Conservation (phyloP, 2,329 filamentous ascomycete genomes). For the Leptographium galeiforme region DNA sequence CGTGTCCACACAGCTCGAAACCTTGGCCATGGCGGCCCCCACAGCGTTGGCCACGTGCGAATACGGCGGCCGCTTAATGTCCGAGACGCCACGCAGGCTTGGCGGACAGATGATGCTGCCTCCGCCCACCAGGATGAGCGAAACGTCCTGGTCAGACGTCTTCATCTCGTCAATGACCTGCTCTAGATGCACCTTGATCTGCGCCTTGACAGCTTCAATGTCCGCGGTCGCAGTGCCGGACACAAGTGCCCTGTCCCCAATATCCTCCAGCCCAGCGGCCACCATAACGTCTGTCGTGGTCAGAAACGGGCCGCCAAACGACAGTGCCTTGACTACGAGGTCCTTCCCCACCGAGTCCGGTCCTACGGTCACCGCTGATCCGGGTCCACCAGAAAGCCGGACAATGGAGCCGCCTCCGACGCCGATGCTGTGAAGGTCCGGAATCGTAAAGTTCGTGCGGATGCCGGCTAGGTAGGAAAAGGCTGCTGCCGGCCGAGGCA, state of each 20-base stretch:
- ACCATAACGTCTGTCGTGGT: conserved; percentile 46
- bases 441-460: conserved; percentile 45
- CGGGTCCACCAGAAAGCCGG: too few species aligned
- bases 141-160: conserved; percentile 43
- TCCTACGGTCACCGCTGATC: too few species aligned
- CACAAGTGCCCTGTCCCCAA: conserved; percentile 23
- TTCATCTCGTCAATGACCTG: conserved; percentile 48
- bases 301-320: conserved; percentile 41
- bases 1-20: conserved; percentile 39
- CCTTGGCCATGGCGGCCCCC: conserved; percentile 47
- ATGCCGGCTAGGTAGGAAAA: conserved; percentile 51
- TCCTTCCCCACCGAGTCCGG: conserved; percentile 20
- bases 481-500: conserved; percentile 48
- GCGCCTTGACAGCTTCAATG: conserved; percentile 23
- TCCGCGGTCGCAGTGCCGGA: conserved; percentile 17
- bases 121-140: conserved; percentile 49
- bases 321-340: conserved; percentile 35
- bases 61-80: conserved; percentile 41
- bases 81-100: conserved; percentile 39
- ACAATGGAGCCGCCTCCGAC: conserved; percentile 46
- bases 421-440: conserved; percentile 46
- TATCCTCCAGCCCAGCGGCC: conserved; percentile 20
- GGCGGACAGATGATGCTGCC: conserved; percentile 46
- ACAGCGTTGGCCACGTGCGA: conserved; percentile 51
- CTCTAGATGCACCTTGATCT: conserved; percentile 35